These are phyloP conservation scores for Sugiyamaella valdiviana DNA, from an alignment of 805 yeast species.

Conservation along the genomic window DNA sequence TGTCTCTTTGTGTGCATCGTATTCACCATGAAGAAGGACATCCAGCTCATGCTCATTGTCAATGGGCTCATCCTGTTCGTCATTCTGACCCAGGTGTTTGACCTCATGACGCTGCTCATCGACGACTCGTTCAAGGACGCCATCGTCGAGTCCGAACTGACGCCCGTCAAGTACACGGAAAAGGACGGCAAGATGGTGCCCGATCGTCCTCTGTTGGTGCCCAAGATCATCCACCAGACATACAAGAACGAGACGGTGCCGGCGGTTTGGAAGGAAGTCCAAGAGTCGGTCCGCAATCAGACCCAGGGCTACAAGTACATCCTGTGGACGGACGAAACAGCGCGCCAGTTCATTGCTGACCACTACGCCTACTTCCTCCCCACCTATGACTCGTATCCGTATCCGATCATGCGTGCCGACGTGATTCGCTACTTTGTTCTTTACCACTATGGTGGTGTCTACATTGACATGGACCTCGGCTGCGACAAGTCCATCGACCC, in stretches of 20 bases:
- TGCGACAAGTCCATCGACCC: slow-evolving; percentile 76
- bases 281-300: slow-evolving; percentile 62
- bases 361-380: slow-evolving; percentile 79
- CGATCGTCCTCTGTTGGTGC: slow-evolving; percentile 45
- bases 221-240: slow-evolving; percentile 90
- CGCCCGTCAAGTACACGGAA: slow-evolving; percentile 40
- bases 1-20: neutral
- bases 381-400: slow-evolving; percentile 68
- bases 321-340: slow-evolving; percentile 82
- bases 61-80: slow-evolving; percentile 27
- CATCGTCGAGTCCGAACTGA: slow-evolving; percentile 55
- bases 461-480: slow-evolving; percentile 84
- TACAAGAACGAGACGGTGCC: slow-evolving; percentile 75
- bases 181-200: slow-evolving; percentile 19
- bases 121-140: slow-evolving; percentile 65
- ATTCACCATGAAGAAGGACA: slow-evolving; percentile 8
- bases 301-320: slow-evolving; percentile 80
- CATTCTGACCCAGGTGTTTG: slow-evolving; percentile 56
- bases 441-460: slow-evolving; percentile 78
- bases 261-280: slow-evolving; percentile 72
- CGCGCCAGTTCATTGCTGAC: slow-evolving; percentile 67
- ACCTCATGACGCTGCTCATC: slow-evolving; percentile 60
- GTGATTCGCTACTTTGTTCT: slow-evolving; percentile 81
- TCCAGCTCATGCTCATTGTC: slow-evolving; percentile 11
- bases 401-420: slow-evolving; percentile 82